Evolutionary conservation across 371 early-diverging fungal genomes (phyloP), one percentile per base, ranked within the genome.

Genomic region (Rhizopus delemar): DNA sequence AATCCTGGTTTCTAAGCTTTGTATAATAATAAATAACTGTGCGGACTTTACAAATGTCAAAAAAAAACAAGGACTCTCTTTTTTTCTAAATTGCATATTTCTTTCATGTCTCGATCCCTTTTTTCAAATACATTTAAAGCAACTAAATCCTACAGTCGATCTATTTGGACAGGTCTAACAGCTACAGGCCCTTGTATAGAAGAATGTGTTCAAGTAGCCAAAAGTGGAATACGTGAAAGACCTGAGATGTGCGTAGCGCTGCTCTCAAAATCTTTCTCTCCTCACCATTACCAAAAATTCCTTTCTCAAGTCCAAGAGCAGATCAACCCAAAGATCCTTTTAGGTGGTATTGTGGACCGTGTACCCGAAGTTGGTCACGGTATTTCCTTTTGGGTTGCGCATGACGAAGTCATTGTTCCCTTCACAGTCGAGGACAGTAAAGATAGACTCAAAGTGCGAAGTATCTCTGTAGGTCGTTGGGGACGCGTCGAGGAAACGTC

Each of bases 391-490:
- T 61, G 66, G 41, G 31, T 71, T 4, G 76, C 71, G 2, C 55
- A 73, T 57, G 51, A 78, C 62, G 63, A 78, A 57, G 39, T 65
- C 31, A 59, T 65, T 15, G 53, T 59, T 7, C 68, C 58, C 5
- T 68, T 75, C 32, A 56, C 49, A 4, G 45, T 75, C 28, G 53
- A 62, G 13, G 74, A 81, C 45, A 62, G 64, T 22, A 43, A 63
- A 2, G 70, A 75, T 31, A 57, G 83, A 41, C 74, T 74, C 43
- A 73, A 80, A 33, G 59, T 82, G 3, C 80, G 84, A 15, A 75
- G 63, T 35, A 78, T 73, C 49, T 75, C 80, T 2, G 84, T 83
- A 0, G 86, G 86, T 3, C 75, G 82, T 22, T 85, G 86, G 86
- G 86, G 84, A 5, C 77, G 79, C 13, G 70, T 64, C 4, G 71